A percentile compares a stretch with the other conserved stretches of the same genome.
Evolutionary conservation across 371 early-diverging fungal species (phyloP).

Genomic region (Lichtheimia hyalospora): DNA sequence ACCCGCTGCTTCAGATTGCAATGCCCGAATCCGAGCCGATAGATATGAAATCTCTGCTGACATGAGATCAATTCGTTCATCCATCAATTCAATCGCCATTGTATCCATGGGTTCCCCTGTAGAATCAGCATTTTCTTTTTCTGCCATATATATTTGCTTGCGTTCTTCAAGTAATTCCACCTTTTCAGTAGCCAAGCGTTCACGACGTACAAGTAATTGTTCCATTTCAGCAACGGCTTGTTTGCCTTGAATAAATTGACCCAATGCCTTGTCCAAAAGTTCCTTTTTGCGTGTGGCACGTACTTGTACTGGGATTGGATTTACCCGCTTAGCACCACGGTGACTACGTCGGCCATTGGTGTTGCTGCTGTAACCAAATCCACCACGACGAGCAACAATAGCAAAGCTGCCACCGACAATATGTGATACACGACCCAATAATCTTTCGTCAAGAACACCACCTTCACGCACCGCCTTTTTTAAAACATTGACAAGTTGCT

Average conservation of each 20-base stretch:
- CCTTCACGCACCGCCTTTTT: constrained; percentile 54
- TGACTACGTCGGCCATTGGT: constrained; percentile 6
- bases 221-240: constrained; percentile 53
- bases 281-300: constrained; percentile 56
- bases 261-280: constrained; percentile 61
- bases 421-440: constrained; percentile 41
- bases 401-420: constrained; percentile 49
- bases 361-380: constrained; percentile 14
- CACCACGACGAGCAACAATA: constrained; percentile 28
- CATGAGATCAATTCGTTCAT: constrained; percentile 81
- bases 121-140: constrained; percentile 55
- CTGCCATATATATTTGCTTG: constrained; percentile 62
- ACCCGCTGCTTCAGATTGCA: constrained; percentile 74
- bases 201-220: constrained; percentile 53
- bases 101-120: constrained; percentile 52
- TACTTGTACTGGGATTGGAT: constrained; percentile 40
- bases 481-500: constrained; percentile 48
- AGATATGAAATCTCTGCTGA: constrained; percentile 82
- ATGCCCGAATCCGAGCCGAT: constrained; percentile 66
- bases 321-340: constrained; percentile 17
- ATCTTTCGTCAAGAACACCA: constrained; percentile 43
- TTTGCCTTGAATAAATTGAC: constrained; percentile 51
- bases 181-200: constrained; percentile 68
- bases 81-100: constrained; percentile 67
- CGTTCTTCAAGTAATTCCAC: constrained; percentile 71